phyloP scores from a whole-genome alignment of 2,329 filamentous ascomycete genomes.

The Ceratocystis ficicola region DNA sequence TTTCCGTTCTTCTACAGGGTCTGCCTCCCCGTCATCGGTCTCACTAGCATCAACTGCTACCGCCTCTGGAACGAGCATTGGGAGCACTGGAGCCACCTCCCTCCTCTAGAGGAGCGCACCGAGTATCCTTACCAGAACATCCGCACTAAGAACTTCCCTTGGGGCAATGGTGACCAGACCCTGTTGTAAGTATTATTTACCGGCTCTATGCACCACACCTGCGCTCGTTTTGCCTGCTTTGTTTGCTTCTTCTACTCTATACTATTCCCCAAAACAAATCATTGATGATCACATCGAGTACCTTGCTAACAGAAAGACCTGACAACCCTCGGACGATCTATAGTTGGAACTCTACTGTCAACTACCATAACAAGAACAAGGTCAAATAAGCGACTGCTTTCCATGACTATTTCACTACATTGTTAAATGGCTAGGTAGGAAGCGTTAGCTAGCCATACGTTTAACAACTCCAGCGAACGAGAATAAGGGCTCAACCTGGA shows the following conservation, averaged over 20 bases:
- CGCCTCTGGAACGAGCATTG: constrained; percentile 91
- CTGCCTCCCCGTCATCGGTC: constrained; percentile 58
- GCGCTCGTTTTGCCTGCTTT: too few species aligned
- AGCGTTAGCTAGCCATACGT: neutral
- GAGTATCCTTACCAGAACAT: constrained; percentile 99
- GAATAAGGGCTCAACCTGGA: too few species aligned
- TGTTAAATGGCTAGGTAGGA: neutral
- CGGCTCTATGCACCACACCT: neutral
- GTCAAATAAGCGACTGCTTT: constrained; percentile 24
- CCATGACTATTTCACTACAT: neutral
- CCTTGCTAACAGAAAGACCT: too few species aligned
- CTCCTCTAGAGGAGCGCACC: constrained; percentile 75
- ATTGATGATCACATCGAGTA: too few species aligned
- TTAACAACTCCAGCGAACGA: too few species aligned
- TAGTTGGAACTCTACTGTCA: constrained; percentile 90
- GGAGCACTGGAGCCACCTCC: constrained; percentile 82
- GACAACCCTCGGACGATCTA: neutral
- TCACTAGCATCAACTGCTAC: constrained; percentile 71
- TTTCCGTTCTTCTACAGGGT: constrained; percentile 41
- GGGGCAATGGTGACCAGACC: constrained; percentile 91
- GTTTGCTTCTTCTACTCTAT: too few species aligned
- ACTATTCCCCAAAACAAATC: too few species aligned
- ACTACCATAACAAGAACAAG: constrained; percentile 95
- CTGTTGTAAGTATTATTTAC: constrained; percentile 44
- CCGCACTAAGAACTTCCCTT: constrained; percentile 87